A percentile compares a stretch with the other conserved stretches of the same genome.
Conservation (phyloP, 2,329 filamentous ascomycete genomes). For the Dryadomyces quercivorus region DNA sequence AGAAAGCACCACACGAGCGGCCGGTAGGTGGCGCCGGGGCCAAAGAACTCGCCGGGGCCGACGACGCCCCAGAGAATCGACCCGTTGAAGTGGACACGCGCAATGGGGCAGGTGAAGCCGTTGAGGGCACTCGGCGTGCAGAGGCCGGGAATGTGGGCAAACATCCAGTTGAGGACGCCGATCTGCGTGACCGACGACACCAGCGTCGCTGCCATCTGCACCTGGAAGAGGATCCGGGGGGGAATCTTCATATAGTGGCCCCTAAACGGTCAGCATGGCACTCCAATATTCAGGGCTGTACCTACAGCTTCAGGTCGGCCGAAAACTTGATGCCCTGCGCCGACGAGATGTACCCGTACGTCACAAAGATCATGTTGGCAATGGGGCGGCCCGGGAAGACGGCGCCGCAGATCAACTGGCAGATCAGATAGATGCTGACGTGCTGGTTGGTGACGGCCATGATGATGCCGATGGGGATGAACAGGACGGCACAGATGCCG, state of each 20-base stretch:
- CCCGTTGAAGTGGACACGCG: constrained; percentile 80
- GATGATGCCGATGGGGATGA: constrained; percentile 84
- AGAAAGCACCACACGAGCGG: constrained; percentile 72
- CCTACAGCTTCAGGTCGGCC: constrained; percentile 62
- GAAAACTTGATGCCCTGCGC: constrained; percentile 85
- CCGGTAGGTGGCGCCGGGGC: constrained; percentile 60
- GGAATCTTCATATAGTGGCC: constrained; percentile 85
- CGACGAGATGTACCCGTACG: constrained; percentile 80
- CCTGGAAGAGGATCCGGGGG: constrained; percentile 63
- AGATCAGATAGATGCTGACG: constrained; percentile 75
- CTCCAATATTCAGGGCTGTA: no score
- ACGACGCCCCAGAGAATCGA: constrained; percentile 85
- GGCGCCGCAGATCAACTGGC: constrained; percentile 71
- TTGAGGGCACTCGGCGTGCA: constrained; percentile 74
- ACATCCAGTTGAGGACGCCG: constrained; percentile 82
- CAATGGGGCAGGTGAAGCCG: constrained; percentile 78
- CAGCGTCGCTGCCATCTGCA: constrained; percentile 64
- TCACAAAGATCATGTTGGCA: constrained; percentile 89
- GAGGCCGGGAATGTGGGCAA: constrained; percentile 60
- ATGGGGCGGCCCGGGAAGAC: constrained; percentile 77
- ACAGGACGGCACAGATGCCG: constrained; percentile 65
- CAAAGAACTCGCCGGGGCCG: constrained; percentile 73
- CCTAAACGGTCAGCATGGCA: no score
- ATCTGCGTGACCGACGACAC: constrained; percentile 75
- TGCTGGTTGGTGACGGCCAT: constrained; percentile 91